Evolutionary conservation across 2,329 filamentous ascomycete species (phyloP).

Genomic region (Claviceps lovelessii): DNA sequence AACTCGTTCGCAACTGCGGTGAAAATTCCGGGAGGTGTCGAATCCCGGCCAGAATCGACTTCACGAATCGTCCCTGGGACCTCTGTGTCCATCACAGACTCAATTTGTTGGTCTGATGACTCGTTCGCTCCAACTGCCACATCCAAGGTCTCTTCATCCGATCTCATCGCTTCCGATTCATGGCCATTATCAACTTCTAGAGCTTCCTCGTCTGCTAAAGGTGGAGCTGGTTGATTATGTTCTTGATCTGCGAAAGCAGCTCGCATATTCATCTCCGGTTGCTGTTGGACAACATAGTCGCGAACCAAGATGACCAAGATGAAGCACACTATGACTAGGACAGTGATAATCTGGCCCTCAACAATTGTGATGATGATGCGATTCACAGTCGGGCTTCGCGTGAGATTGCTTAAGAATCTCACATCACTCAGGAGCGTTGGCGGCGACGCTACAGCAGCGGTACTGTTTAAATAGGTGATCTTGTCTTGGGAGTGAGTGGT

Average conservation of each 20-base stretch:
- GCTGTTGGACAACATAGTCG: constrained; percentile 97
- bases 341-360: constrained; percentile 86
- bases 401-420: constrained; percentile 43
- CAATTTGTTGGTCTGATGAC: background rate
- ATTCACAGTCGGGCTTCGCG: constrained; percentile 58
- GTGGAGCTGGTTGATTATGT: constrained; percentile 12
- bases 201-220: constrained; percentile 9
- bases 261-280: constrained; percentile 78
- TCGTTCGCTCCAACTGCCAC: constrained; percentile 9
- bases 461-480: constrained; percentile 8
- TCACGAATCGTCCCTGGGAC: background rate
- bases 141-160: constrained; percentile 20
- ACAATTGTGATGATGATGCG: constrained; percentile 66
- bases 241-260: constrained; percentile 42
- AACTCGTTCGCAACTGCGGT: background rate
- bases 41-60: background rate
- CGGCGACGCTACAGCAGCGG: constrained; percentile 8
- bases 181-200: constrained; percentile 7
- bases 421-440: constrained; percentile 42
- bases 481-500: constrained; percentile 2
- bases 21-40: background rate
- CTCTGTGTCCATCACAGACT: background rate
- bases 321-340: constrained; percentile 82
- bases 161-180: constrained; percentile 16
- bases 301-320: constrained; percentile 93